Conservation (phyloP, 169 alveolate genomes). For the Eimeria necatrix region DNA sequence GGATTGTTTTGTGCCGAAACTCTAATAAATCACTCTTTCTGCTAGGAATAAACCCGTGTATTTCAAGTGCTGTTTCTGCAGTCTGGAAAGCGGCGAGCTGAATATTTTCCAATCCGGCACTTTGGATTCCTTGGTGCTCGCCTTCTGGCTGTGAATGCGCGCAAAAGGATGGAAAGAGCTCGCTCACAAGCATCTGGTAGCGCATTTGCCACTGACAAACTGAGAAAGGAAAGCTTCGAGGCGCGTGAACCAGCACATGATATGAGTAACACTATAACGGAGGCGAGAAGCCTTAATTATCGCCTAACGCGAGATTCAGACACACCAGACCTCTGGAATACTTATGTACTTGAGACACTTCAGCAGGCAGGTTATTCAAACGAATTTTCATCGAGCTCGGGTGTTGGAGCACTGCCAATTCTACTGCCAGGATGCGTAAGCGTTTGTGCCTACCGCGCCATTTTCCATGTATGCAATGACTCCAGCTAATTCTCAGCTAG, state of each 20-base stretch:
- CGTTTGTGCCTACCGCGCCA: too few relatives aligned
- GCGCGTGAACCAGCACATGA: neutral
- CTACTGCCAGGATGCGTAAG: too few relatives aligned
- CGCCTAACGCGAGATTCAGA: conserved; percentile 12
- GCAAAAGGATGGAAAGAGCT: conserved; percentile 39
- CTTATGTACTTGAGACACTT: conserved; percentile 47
- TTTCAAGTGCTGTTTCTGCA: neutral
- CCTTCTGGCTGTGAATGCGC: conserved; percentile 66
- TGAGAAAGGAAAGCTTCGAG: neutral
- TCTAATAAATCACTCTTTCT: too few relatives aligned
- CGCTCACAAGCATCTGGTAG: conserved; percentile 17
- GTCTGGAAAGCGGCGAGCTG: conserved; percentile 77
- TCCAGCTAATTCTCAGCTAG: too few relatives aligned
- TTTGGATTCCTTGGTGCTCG: conserved; percentile 74
- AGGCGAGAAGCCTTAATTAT: neutral
- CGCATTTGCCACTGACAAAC: neutral
- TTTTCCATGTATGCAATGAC: too few relatives aligned
- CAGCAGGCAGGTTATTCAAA: conserved; percentile 10
- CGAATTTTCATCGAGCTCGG: neutral
- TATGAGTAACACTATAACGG: neutral
- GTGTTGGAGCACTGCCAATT: too few relatives aligned
- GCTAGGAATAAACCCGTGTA: too few relatives aligned
- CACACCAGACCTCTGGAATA: conserved; percentile 48
- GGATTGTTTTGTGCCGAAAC: too few relatives aligned
- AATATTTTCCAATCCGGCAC: conserved; percentile 76